phyloP scores from a whole-genome alignment of 2,329 filamentous ascomycete genomes.

The Cyphellophora attinorum region DNA sequence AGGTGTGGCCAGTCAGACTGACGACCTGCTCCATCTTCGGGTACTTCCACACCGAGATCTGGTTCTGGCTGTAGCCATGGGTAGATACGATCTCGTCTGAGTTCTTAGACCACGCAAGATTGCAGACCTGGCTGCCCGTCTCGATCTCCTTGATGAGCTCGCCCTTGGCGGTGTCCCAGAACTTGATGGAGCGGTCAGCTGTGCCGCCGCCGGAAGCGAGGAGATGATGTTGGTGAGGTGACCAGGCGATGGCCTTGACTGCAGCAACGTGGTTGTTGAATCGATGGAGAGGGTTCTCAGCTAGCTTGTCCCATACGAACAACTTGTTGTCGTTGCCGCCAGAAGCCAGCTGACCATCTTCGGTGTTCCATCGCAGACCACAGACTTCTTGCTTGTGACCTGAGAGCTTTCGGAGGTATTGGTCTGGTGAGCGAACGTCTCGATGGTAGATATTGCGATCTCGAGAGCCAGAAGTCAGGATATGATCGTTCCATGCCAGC shows the following conservation, averaged over 20 bases:
- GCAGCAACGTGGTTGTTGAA: conserved; percentile 92
- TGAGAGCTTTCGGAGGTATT: conserved; percentile 75
- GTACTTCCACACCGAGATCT: conserved; percentile 99
- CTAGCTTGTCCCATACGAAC: conserved; percentile 96
- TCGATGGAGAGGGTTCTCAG: conserved; percentile 84
- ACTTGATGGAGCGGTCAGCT: conserved; percentile 91
- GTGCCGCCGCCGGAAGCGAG: conserved; percentile 95
- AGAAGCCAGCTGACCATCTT: conserved; percentile 87
- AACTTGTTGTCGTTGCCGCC: conserved; percentile 98
- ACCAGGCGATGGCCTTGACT: conserved; percentile 97
- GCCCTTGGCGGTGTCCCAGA: conserved; percentile 90
- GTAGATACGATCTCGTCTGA: conserved; percentile 96
- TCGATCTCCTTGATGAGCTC: conserved; percentile 77
- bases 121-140: conserved; percentile 97
- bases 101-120: conserved; percentile 93
- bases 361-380: conserved; percentile 91
- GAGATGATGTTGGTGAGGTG: conserved; percentile 85
- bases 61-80: conserved; percentile 95
- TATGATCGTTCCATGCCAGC: conserved; percentile 95
- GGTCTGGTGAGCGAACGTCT: conserved; percentile 85
- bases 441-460: conserved; percentile 92
- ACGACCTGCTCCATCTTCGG: conserved; percentile 96
- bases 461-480: conserved; percentile 87
- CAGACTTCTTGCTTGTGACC: conserved; percentile 98
- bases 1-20: conserved; percentile 90